Percentiles rank a stretch among this genome's conserved stretches.
phyloP scores from a whole-genome alignment of 2,329 filamentous ascomycete genomes.

The Fusarium udum region DNA sequence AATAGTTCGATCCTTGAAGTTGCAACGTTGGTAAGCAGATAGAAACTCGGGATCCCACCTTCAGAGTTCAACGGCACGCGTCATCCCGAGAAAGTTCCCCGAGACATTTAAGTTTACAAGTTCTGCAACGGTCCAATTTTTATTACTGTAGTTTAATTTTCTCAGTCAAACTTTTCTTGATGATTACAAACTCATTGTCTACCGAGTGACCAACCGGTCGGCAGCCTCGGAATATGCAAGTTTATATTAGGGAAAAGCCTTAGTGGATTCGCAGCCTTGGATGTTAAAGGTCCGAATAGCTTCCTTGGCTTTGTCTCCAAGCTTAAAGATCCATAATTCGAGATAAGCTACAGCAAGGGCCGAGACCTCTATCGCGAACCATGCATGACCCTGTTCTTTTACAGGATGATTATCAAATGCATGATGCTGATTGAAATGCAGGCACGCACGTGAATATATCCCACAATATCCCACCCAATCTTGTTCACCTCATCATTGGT shows the following conservation, averaged over 20 bases:
- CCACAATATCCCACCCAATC: not conserved
- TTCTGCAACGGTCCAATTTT: not conserved
- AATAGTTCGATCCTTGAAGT: not conserved
- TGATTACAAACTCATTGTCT: slow-evolving; percentile 3
- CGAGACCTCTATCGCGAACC: not conserved
- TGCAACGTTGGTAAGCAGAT: not conserved
- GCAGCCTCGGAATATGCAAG: not conserved
- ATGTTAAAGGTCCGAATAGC: slow-evolving; percentile 26
- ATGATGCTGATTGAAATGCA: slow-evolving; percentile 2
- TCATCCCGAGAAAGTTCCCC: not conserved
- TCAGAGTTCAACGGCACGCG: not conserved
- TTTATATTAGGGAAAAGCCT: not conserved
- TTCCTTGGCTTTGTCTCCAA: not conserved
- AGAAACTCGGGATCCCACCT: not conserved
- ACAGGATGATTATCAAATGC: not conserved
- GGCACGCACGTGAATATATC: not conserved
- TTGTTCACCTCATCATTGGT: not conserved
- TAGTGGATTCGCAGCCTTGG: not conserved
- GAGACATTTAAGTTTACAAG: not conserved
- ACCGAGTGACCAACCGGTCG: not conserved
- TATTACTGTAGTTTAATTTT: not conserved
- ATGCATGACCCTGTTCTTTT: not conserved
- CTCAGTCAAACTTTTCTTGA: not conserved
- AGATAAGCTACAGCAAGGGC: slow-evolving; percentile 8
- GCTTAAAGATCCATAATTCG: slow-evolving; percentile 4